These are phyloP conservation scores for Colletotrichum coccodes DNA, from an alignment of 2,329 filamentous ascomycete species.

Conservation along the genomic window DNA sequence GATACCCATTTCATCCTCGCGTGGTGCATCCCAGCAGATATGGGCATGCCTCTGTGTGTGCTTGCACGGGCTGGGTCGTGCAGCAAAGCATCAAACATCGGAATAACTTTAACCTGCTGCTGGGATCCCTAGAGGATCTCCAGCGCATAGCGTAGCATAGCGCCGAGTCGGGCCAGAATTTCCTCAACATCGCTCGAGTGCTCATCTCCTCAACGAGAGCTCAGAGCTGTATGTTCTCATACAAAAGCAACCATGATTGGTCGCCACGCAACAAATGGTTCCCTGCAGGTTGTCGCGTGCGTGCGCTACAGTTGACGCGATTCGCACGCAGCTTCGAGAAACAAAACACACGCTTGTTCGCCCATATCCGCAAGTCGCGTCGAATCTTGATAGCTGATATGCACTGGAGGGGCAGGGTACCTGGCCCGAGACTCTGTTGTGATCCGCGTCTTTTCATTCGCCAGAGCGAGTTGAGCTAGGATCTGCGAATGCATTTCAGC, in stretches of 20 bases:
- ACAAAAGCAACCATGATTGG: slow-evolving; percentile 1
- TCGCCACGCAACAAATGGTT: background rate
- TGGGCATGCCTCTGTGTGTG: background rate
- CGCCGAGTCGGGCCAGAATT: background rate
- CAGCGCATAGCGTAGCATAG: slow-evolving; percentile 10
- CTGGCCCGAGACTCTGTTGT: background rate
- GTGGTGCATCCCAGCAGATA: background rate
- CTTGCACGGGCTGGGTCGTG: background rate
- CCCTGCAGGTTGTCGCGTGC: slow-evolving; percentile 16
- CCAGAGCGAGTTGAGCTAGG: background rate
- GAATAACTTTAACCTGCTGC: background rate
- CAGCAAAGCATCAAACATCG: background rate
- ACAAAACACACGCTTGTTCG: slow-evolving; percentile 7
- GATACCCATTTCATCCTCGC: slow-evolving; percentile 6
- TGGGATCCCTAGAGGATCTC: slow-evolving; percentile 24
- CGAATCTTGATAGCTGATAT: background rate
- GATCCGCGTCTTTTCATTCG: slow-evolving; percentile 11
- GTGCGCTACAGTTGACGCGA: background rate
- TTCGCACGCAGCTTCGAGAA: slow-evolving; percentile 18
- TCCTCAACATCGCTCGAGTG: background rate
- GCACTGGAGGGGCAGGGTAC: background rate
- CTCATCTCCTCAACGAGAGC: background rate
- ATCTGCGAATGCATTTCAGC: slow-evolving; percentile 8
- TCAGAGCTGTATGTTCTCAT: background rate
- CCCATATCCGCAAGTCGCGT: slow-evolving; percentile 20